These are phyloP conservation scores for Acmispon strigosus DNA, from an alignment of 306 rosid species.

Conservation along the genomic window DNA sequence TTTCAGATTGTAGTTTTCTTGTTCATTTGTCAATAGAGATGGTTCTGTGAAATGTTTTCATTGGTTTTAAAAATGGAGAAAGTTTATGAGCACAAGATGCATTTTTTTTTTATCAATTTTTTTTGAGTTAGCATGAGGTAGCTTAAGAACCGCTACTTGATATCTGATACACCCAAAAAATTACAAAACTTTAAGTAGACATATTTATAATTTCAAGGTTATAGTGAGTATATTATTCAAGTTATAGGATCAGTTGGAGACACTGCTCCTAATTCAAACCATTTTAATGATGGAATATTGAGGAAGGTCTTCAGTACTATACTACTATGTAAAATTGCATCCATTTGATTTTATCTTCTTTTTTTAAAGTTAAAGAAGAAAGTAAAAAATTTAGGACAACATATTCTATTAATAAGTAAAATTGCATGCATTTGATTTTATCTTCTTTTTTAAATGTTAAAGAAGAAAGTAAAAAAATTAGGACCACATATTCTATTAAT, in stretches of 20 bases:
- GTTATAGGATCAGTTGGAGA: neutral
- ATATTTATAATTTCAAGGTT: neutral
- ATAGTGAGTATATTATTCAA: neutral
- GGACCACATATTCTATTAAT: neutral
- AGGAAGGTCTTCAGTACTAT: neutral
- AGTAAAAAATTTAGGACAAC: neutral
- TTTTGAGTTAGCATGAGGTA: neutral
- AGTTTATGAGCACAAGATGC: neutral
- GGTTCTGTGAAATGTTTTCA: neutral
- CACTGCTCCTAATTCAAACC: neutral
- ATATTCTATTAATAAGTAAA: conserved; percentile 1
- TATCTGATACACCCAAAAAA: neutral
- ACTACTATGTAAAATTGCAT: neutral
- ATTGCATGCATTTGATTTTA: neutral
- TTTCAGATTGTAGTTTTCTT: too few species aligned
- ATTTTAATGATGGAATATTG: neutral
- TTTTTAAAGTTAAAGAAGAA: neutral
- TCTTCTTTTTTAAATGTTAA: neutral
- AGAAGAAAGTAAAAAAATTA: neutral
- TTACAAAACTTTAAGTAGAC: neutral
- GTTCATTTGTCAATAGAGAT: neutral
- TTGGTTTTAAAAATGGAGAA: neutral
- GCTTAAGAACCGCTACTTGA: neutral
- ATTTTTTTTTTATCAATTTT: neutral
- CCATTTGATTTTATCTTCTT: neutral